phyloP scores from a whole-genome alignment of 148 eudicot genomes.

The Diospyros kaki region DNA sequence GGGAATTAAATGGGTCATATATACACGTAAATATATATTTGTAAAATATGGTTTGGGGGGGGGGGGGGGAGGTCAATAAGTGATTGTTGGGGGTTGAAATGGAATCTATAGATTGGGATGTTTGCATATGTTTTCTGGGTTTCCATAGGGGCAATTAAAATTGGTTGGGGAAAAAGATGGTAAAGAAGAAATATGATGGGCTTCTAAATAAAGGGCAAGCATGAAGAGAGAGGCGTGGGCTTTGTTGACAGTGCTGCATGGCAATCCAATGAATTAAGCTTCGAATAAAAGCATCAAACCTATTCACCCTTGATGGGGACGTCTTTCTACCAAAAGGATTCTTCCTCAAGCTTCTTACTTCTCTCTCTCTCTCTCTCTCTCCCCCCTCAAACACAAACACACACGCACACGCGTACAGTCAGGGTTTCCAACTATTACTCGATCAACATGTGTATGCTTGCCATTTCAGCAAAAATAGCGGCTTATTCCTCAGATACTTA shows the following conservation, averaged over 20 bases:
- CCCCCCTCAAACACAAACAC: neutral
- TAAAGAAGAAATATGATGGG: slow-evolving; percentile 10
- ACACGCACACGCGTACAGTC: neutral
- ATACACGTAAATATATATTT: too few species aligned
- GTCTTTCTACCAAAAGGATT: slow-evolving; percentile 18
- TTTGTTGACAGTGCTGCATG: slow-evolving; percentile 34
- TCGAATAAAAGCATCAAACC: slow-evolving; percentile 18
- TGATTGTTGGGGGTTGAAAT: too few species aligned
- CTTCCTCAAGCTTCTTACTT: slow-evolving; percentile 12
- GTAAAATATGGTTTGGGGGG: too few species aligned
- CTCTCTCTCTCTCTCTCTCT: slow-evolving; percentile 14
- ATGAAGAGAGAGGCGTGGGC: slow-evolving; percentile 24
- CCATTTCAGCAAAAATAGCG: too few species aligned
- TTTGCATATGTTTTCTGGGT: too few species aligned
- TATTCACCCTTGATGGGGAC: slow-evolving; percentile 9
- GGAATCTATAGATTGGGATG: too few species aligned
- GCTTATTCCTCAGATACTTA: too few species aligned
- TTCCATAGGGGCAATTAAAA: neutral
- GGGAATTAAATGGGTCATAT: too few species aligned
- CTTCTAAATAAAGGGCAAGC: slow-evolving; percentile 15
- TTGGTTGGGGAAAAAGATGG: neutral
- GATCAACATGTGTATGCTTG: too few species aligned
- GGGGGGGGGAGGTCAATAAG: too few species aligned
- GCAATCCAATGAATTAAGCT: slow-evolving; percentile 22
- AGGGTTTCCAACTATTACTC: too few species aligned